These are phyloP conservation scores for Hepatocystis sp. DNA, from an alignment of 169 alveolate genomes.

Conservation along the genomic window DNA sequence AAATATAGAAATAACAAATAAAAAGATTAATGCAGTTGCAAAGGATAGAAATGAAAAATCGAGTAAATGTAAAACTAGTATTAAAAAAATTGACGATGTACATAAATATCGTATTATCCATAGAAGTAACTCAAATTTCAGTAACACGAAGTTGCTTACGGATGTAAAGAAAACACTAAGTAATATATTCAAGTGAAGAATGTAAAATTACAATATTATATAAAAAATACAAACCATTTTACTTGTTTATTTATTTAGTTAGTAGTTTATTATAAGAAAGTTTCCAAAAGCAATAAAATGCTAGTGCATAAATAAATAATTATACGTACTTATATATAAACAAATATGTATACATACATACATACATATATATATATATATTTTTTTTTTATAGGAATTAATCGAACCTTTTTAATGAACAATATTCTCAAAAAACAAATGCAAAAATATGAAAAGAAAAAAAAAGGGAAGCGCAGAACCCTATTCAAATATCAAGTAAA, in stretches of 20 bases:
- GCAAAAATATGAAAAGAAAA: constrained; percentile 14
- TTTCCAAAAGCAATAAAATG: no score
- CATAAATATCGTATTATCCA: constrained; percentile 2
- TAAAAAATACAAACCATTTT: no score
- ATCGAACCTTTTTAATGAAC: constrained; percentile 27
- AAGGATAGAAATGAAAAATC: background rate
- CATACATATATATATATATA: constrained; percentile 3
- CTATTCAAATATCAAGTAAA: constrained; percentile 54
- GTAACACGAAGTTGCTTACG: constrained; percentile 12
- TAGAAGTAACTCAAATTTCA: constrained; percentile 1
- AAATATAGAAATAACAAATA: constrained; percentile 13
- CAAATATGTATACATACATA: background rate
- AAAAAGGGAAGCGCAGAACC: constrained; percentile 19
- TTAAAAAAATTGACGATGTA: constrained; percentile 2
- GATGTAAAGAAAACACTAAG: constrained; percentile 40
- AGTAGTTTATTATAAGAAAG: no score
- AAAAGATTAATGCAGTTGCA: constrained; percentile 9
- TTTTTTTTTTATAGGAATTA: constrained; percentile 37
- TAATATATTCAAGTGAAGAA: constrained; percentile 27
- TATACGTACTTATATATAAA: no score
- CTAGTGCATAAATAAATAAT: no score
- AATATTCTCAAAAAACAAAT: constrained; percentile 24
- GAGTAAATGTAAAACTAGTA: constrained; percentile 4
- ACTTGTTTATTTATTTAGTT: no score
- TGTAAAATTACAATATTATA: no score